Base-by-base conservation (phyloP, 1,139 yeast species). In the Geotrichum klebahnii region DNA sequence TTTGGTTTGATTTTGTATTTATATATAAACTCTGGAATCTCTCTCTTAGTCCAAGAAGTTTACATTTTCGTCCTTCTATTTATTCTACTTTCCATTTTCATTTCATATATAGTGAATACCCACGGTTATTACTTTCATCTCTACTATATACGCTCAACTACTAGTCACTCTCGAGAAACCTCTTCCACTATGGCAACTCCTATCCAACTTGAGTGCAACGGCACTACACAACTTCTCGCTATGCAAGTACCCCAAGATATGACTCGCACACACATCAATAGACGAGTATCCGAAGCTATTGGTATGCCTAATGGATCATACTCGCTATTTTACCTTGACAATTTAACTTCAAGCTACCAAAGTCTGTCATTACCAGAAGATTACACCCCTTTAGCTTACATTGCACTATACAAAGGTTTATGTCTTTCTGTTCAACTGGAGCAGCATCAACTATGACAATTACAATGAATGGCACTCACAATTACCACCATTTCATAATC, bases 201-300 rank as follows among this genome's bases (percentile, higher is more conserved):
- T 5, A 26, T 43, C 10, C 46, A 43, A 26, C 17, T 43, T 16
- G 34, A 43, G 8, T 22, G 23, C 33, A 34, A 43, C 29, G 46
- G 46, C 32, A 4, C 22, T 16, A 43, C 32, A 9, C 40, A 43
- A 16, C 46, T 22, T 12, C 28, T 43, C 32, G 10, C 19, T 6
- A 20, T 43, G 24, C 46, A 43, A 26, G 24, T 43, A 16, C 46
- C 46, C 10, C 46, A 43, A 20, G 46, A 43, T 26, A 43, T 43
- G 46, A 43, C 46, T n/a, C 26, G 40, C 8, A 33, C 9, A n/a
- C 33, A 31, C 12, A 43, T 43, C 40, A 43, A 43, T 19, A 12
- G 33, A 3, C 22, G 26, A 19, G 35, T 43, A 19, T 34, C 40
- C 1, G 46, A 43, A 43, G 33, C 46, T 9, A 43, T 28, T 12